Conservation (phyloP, 2,329 filamentous ascomycete genomes). For the Sporothrix variecibatus region DNA sequence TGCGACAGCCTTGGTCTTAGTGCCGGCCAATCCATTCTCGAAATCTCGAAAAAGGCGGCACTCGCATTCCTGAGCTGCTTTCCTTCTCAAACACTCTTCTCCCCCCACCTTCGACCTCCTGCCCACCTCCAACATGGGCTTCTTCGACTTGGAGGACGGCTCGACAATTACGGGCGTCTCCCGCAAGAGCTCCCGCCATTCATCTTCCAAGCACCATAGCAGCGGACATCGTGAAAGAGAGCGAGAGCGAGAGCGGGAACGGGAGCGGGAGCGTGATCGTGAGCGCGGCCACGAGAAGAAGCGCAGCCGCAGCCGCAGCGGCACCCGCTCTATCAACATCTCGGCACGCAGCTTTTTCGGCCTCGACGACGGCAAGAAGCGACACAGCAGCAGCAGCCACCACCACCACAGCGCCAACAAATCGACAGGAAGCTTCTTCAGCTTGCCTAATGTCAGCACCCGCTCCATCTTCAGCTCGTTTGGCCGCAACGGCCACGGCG, state of each 20-base stretch:
- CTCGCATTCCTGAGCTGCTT: neutral
- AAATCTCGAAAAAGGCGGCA: neutral
- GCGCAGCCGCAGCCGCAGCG: slow-evolving; percentile 39
- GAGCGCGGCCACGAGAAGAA: slow-evolving; percentile 36
- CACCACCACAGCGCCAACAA: slow-evolving; percentile 43
- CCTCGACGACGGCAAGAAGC: slow-evolving; percentile 23
- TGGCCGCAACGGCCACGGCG: slow-evolving; percentile 19
- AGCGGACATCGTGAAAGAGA: neutral
- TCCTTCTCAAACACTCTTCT: neutral
- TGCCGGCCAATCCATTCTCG: neutral
- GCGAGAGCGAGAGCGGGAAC: slow-evolving; percentile 32
- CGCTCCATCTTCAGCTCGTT: slow-evolving; percentile 49
- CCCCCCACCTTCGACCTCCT: neutral
- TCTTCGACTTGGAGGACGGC: slow-evolving; percentile 39
- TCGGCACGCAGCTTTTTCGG: slow-evolving; percentile 30
- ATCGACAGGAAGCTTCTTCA: slow-evolving; percentile 48
- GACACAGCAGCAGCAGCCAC: slow-evolving; percentile 34
- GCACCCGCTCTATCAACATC: slow-evolving; percentile 31
- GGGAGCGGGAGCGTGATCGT: slow-evolving; percentile 33
- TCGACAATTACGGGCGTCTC: slow-evolving; percentile 37
- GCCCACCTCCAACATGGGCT: slow-evolving; percentile 35
- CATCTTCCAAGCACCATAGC: slow-evolving; percentile 34
- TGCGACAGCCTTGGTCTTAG: neutral
- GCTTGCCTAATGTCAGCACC: slow-evolving; percentile 47
- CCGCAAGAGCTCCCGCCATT: slow-evolving; percentile 28